Evolutionary conservation across 352 stramenopile genomes (phyloP), one percentile per base, ranked within the genome.

Genomic region (Globisporangium nodosum): DNA sequence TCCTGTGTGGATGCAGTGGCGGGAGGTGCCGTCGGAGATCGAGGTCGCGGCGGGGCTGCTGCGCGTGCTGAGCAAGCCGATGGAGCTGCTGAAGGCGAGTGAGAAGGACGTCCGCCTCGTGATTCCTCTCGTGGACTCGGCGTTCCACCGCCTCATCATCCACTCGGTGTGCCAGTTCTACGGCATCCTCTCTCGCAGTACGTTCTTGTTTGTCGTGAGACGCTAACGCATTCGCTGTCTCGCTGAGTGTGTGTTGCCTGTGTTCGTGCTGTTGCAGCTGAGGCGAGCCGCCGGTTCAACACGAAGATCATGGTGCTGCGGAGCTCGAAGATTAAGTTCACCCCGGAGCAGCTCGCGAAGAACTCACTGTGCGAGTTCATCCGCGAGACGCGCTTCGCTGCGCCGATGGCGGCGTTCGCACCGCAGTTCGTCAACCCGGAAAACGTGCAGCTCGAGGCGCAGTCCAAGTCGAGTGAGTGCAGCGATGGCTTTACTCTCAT

Each of bases 151-250:
- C 27, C 66, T 96, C 45, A 83, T 96, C 42, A 73, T 96, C 52
- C 87, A 96, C 75, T 90, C 76, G 20, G 72, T 92, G 9, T 96
- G 87, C 71, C 87, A 96, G 65, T 96, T 94, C 60, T 93, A 93
- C 42, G 80, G 81, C 50, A 67, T 96, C 49, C 79, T 79, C 49
- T 93, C 87, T 39, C 78, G 81, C 64, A 94, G 85, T 96, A 67
- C 53, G 81, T 78, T 62, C 8, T 39, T 63, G 12, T 54, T 11
- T 52, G 2, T 16, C 24, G 12, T 35, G 11, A 2, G n/a, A 12
- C 16, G 8, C 27, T 5, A 4, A 43, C 12, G 12, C 12, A 48
- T 21, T 31, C 24, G 51, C 8, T 39, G 43, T 39, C 13, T 24
- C 3, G 5, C 42, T 24, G 18, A 48, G 37, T 4, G 13, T 4